Evolutionary conservation across 805 yeast genomes (phyloP), one percentile per base, ranked within the genome.

Genomic region (Pichia kluyveri): DNA sequence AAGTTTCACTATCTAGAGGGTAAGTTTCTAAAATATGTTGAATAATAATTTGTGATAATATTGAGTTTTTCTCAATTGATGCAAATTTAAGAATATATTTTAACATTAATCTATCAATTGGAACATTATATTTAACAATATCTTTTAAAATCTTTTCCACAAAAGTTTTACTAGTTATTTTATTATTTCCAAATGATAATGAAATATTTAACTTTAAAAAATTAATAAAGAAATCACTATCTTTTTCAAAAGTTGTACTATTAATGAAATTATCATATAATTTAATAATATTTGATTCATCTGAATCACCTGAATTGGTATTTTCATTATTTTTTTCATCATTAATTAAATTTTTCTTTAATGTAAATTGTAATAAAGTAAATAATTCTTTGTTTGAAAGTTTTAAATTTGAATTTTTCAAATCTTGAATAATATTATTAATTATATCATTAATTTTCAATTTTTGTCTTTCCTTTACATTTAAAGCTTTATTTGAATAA

Each of bases 321-420:
- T 31, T 31, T 31, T 23, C 26, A 23, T 5, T 23, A 31, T 38
- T 37, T 3, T 9, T n/a, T 26, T 34, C 18, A 38, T 28, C 23
- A 37, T 37, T 11, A 37, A 41, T 34, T 8, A 36, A 26, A 4
- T 41, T 19, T 27, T 32, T 44, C 4, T 26, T 40, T 18, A 45
- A 43, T 1, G 53, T 42, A 27, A 48, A 43, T 17, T 48, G 47
- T 18, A 53, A 37, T 37, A 53, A 10, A 14, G 44, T 38, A 31
- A 53, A 53, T 14, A 53, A 19, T 27, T 53, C 55, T 34, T 47
- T 50, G 28, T 44, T 51, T 7, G 54, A 48, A 10, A 48, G 18
- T 10, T 42, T 43, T 18, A 50, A 41, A 5, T 45, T 34, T 3
- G 42, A 41, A 1, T 30, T 17, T 36, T 44, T 42, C 8, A 53